Base-by-base conservation (phyloP, 2,329 filamentous ascomycete species). In the Curvularia sp. region DNA sequence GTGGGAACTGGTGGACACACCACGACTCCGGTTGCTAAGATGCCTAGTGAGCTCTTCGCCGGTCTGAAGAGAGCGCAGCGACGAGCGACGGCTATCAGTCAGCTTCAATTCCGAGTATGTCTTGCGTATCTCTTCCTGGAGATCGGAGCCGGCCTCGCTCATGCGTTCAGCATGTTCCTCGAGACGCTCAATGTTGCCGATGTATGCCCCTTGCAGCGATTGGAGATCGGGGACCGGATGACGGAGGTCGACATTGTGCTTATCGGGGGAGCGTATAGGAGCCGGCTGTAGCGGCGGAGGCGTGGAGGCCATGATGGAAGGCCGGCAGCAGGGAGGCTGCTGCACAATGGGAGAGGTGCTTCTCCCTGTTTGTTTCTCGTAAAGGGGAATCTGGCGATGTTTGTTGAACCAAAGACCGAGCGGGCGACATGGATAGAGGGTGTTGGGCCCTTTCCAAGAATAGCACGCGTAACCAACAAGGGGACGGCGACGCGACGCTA, bases 131-230 rank as follows among this genome's bases (percentile, higher is more conserved):
- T 91, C 89, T 79, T 90, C 86, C 68, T 90, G 89, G 70, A 93
- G 90, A 61, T 90, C 91, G 62, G 88, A 90, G 47, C 83, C 83
- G 56, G 87, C 88, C 80, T 86, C 85, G 66, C 89, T 91, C 75
- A 93, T 82, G 64, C 87, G 85, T 77, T 93, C 90, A 49, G 90
- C 90, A 10, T 87, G 89, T 64, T 89, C 88, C 77, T 94, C 90
- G 62, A 93, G 85, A 49, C 88, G 86, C 64, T 88, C 87, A 62
- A 93, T 88, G 78, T 89, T 92, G 72, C 83, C 84, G 18, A 84
- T 78, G 72, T 86, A 88, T 31, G 86, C 86, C 26, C 85, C 86
- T 57, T 88, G 85, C 55, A 87, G 82, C 50, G 83, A 82, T 71
- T 85, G 85, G 49, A 86, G 78, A 70, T 90, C 88, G 53, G 88